A percentile compares a stretch with the other conserved stretches of the same genome.
These are phyloP conservation scores for Pistacia vera DNA, from an alignment of 345 rosid genomes.

Conservation along the genomic window DNA sequence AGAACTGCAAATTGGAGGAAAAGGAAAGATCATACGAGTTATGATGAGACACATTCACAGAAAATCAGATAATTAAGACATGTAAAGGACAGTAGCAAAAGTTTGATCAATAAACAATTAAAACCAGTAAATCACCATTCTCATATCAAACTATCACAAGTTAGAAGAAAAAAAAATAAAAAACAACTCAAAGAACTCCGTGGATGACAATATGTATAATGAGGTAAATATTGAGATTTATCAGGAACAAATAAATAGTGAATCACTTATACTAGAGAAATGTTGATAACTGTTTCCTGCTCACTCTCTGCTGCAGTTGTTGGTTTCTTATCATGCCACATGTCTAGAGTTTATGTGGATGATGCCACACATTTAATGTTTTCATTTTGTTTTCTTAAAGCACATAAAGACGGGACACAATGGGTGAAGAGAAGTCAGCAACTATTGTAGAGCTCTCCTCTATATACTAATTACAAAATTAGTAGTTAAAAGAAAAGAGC, in stretches of 20 bases:
- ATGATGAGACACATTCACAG: not conserved
- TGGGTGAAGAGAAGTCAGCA: not conserved
- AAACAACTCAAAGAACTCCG: not conserved
- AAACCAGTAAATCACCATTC: slow-evolving; percentile 1
- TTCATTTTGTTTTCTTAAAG: not conserved
- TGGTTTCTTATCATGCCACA: no score
- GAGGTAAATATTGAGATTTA: not conserved
- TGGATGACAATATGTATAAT: not conserved
- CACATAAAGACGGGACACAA: not conserved
- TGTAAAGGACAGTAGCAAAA: not conserved
- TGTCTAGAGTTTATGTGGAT: no score
- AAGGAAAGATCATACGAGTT: slow-evolving; percentile 10
- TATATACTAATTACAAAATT: not conserved
- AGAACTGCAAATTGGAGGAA: slow-evolving; percentile 49
- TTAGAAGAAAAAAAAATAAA: not conserved
- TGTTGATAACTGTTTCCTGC: no score
- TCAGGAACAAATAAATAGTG: not conserved
- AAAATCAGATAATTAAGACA: not conserved
- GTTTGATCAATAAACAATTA: not conserved
- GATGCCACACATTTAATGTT: no score
- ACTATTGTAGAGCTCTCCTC: not conserved
- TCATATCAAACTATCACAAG: not conserved
- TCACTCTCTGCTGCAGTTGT: no score
- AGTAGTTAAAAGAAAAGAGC: not conserved
- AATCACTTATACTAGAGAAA: no score